Conservation (phyloP, 306 rosid genomes). For the Sicyos edulis region DNA sequence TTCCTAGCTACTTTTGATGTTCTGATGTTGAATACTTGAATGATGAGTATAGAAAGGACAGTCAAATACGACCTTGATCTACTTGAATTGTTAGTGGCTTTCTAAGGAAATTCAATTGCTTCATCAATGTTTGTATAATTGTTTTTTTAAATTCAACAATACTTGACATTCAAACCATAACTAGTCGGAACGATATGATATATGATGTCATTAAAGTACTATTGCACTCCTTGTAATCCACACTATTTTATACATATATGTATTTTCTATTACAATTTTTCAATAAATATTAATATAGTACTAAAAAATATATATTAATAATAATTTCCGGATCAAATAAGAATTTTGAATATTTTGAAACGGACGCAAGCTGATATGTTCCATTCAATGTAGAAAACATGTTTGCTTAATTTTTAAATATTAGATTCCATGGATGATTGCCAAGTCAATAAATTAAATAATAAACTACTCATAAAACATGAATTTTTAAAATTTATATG, state of each 20-base stretch:
- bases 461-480: neutral
- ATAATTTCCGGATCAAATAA: neutral
- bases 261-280: conserved; percentile 3
- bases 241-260: neutral
- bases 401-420: neutral
- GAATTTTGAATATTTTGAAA: neutral
- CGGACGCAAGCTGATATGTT: conserved; percentile 7
- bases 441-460: neutral
- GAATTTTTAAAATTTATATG: neutral
- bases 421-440: neutral
- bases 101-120: neutral
- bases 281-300: neutral
- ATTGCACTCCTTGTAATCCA: neutral
- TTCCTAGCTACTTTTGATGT: too few relatives aligned
- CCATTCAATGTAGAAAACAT: neutral
- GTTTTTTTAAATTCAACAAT: too few relatives aligned
- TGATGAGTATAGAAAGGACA: neutral
- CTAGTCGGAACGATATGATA: too few relatives aligned
- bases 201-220: too few relatives aligned
- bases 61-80: neutral
- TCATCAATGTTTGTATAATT: neutral
- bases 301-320: neutral
- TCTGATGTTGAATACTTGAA: too few relatives aligned
- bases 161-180: too few relatives aligned
- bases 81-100: neutral